phyloP scores from a whole-genome alignment of 1,139 yeast species.

The Maudiozyma humilis region DNA sequence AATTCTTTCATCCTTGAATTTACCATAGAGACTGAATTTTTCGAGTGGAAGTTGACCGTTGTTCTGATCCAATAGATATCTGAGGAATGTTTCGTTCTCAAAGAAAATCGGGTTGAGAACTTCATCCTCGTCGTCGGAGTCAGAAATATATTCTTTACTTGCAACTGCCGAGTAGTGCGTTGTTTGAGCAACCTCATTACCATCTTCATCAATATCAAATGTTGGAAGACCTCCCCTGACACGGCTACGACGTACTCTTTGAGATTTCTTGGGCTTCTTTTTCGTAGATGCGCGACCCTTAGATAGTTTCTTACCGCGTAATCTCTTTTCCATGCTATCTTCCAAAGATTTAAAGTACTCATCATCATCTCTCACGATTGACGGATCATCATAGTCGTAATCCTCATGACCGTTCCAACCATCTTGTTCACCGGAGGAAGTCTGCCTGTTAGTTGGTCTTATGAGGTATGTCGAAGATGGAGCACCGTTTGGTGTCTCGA shows the following conservation, averaged over 20 bases:
- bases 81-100: constrained; percentile 31
- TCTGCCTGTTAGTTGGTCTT: constrained; percentile 11
- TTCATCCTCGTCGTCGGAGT: constrained; percentile 28
- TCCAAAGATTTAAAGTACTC: constrained; percentile 28
- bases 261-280: constrained; percentile 7
- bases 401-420: constrained; percentile 19
- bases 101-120: constrained; percentile 23
- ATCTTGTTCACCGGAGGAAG: constrained; percentile 11
- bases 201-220: constrained; percentile 11
- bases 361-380: constrained; percentile 15
- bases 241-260: constrained; percentile 8
- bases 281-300: constrained; percentile 25
- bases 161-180: constrained; percentile 11
- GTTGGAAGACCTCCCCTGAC: constrained; percentile 11
- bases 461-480: constrained; percentile 24
- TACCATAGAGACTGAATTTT: constrained; percentile 19
- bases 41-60: constrained; percentile 24
- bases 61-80: constrained; percentile 26
- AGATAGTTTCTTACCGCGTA: constrained; percentile 5
- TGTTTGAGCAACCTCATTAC: constrained; percentile 3
- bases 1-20: constrained; percentile 27
- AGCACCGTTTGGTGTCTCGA: constrained; percentile 27
- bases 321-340: constrained; percentile 5
- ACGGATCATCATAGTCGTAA: constrained; percentile 18
- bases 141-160: constrained; percentile 29